These are phyloP conservation scores for Paraconiothyrium brasiliense DNA, from an alignment of 2,329 filamentous ascomycete species.

Conservation along the genomic window DNA sequence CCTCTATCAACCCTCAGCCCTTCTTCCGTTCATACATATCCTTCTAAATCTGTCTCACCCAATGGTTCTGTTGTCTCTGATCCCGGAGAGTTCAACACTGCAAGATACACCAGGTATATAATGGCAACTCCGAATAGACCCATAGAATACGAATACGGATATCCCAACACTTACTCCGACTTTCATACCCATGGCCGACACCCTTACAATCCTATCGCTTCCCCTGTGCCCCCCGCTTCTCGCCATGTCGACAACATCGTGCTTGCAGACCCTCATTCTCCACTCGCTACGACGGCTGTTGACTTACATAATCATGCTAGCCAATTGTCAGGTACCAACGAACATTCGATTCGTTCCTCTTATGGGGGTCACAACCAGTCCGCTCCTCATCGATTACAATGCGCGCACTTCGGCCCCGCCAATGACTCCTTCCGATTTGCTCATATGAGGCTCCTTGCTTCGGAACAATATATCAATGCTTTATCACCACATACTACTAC, in stretches of 20 bases:
- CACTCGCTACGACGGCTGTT: not conserved
- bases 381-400: too few relatives aligned
- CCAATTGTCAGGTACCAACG: not conserved
- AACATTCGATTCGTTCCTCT: not conserved
- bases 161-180: too few relatives aligned
- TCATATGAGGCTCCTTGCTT: not conserved
- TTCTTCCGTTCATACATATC: not conserved
- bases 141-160: not conserved
- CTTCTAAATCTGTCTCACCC: not conserved
- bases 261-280: not conserved
- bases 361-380: not conserved
- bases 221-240: not conserved
- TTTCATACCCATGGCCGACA: not conserved
- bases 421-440: not conserved
- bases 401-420: not conserved
- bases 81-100: not conserved
- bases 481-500: not conserved
- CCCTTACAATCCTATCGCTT: too few relatives aligned
- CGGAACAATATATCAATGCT: not conserved
- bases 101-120: not conserved
- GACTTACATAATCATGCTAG: not conserved
- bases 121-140: not conserved
- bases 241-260: not conserved
- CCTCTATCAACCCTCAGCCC: slow-evolving; percentile 9
- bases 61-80: not conserved